These are phyloP conservation scores for Colletotrichum costaricense DNA, from an alignment of 2,329 filamentous ascomycete genomes.

Conservation along the genomic window DNA sequence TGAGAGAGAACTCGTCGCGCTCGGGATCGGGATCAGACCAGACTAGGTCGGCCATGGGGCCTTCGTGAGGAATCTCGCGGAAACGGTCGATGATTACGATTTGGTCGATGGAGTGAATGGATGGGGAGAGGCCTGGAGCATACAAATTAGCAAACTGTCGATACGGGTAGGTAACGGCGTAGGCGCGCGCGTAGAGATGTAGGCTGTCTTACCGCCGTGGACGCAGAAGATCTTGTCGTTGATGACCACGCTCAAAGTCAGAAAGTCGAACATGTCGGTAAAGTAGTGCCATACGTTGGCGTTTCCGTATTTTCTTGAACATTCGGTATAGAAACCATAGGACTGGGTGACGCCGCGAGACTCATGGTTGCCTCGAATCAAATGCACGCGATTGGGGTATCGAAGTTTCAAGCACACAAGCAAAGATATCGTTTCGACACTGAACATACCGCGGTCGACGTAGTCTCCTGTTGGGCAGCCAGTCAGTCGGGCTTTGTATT, in stretches of 20 bases:
- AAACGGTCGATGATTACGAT: slow-evolving; percentile 99
- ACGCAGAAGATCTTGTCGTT: slow-evolving; percentile 99
- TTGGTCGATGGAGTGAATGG: slow-evolving; percentile 98
- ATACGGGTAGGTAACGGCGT: not conserved
- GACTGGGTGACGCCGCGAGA: slow-evolving; percentile 97
- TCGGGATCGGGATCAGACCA: slow-evolving; percentile 99
- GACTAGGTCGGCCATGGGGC: slow-evolving; percentile 98
- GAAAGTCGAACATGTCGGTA: slow-evolving; percentile 99
- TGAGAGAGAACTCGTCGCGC: slow-evolving; percentile 94
- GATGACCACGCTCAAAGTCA: slow-evolving; percentile 96
- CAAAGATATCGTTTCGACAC: slow-evolving; percentile 97
- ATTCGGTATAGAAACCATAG: slow-evolving; percentile 99
- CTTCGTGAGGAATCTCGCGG: slow-evolving; percentile 97
- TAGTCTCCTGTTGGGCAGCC: slow-evolving; percentile 78
- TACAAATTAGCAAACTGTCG: not conserved
- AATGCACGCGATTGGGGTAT: slow-evolving; percentile 94
- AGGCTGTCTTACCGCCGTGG: slow-evolving; percentile 75
- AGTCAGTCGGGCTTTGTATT: slow-evolving; percentile 20
- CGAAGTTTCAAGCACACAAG: slow-evolving; percentile 97
- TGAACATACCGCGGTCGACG: slow-evolving; percentile 98
- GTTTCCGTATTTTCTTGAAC: slow-evolving; percentile 97
- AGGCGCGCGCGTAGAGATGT: too few species aligned
- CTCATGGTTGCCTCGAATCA: slow-evolving; percentile 98
- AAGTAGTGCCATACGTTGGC: slow-evolving; percentile 99
- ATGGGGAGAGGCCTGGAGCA: slow-evolving; percentile 77